Conservation (phyloP, 2,329 filamentous ascomycete species). For the Hymenoscyphus fructigenus region DNA sequence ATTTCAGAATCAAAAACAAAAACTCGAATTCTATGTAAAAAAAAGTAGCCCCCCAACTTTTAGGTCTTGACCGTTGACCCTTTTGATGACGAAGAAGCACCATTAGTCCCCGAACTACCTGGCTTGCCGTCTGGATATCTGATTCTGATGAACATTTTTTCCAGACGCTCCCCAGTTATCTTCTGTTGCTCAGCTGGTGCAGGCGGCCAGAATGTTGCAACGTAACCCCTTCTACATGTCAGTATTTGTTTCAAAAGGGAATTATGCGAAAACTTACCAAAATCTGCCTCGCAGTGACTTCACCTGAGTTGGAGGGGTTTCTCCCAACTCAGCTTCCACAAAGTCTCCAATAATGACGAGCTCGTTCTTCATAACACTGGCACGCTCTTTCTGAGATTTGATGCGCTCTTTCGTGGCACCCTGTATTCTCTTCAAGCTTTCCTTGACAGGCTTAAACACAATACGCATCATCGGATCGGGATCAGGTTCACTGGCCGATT, state of each 20-base stretch:
- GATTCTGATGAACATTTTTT: slow-evolving; percentile 36
- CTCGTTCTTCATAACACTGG: slow-evolving; percentile 60
- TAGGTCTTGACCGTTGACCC: neutral
- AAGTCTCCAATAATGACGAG: slow-evolving; percentile 63
- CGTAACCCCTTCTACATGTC: slow-evolving; percentile 33
- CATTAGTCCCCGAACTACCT: slow-evolving; percentile 32
- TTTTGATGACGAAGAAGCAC: slow-evolving; percentile 6
- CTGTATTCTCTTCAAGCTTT: slow-evolving; percentile 58
- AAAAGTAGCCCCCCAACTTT: neutral
- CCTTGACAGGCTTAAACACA: slow-evolving; percentile 56
- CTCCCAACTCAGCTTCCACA: slow-evolving; percentile 45
- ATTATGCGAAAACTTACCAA: slow-evolving; percentile 30
- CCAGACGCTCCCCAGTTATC: slow-evolving; percentile 28
- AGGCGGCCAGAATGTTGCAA: slow-evolving; percentile 38
- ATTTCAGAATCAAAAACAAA: neutral
- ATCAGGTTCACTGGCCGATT: slow-evolving; percentile 23
- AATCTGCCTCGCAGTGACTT: slow-evolving; percentile 31
- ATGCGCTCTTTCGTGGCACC: slow-evolving; percentile 62
- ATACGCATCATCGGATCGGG: slow-evolving; percentile 41
- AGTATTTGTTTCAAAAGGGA: slow-evolving; percentile 11
- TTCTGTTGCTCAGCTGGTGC: slow-evolving; percentile 15
- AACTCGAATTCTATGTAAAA: slow-evolving; percentile 5
- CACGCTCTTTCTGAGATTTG: slow-evolving; percentile 60
- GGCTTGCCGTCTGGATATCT: slow-evolving; percentile 6
- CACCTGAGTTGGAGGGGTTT: slow-evolving; percentile 24